phyloP scores from a whole-genome alignment of 441 rosid genomes.

The Isatis lusitanica region DNA sequence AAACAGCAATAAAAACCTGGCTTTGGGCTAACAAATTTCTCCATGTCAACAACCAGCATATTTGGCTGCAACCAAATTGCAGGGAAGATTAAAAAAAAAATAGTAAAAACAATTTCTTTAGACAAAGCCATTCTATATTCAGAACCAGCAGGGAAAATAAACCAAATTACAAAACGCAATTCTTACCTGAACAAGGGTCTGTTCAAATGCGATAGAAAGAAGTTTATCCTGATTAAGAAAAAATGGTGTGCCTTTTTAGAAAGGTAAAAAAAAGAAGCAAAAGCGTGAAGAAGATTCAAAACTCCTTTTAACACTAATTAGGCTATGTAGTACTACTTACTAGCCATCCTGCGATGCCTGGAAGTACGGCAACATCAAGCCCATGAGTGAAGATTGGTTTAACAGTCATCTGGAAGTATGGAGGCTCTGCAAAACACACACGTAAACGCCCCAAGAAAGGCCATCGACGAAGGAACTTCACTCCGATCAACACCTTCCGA shows the following conservation, averaged over 20 bases:
- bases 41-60: constrained; percentile 87
- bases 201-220: constrained; percentile 77
- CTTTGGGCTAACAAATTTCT: constrained; percentile 63
- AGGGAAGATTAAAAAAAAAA: background rate
- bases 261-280: background rate
- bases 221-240: constrained; percentile 69
- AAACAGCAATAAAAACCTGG: constrained; percentile 36
- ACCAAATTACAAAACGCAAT: background rate
- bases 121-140: background rate
- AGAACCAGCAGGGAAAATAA: background rate
- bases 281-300: background rate
- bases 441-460: constrained; percentile 88
- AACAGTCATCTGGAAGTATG: constrained; percentile 84
- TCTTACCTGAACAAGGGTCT: constrained; percentile 83
- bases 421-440: constrained; percentile 92
- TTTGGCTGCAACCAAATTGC: constrained; percentile 62
- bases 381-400: constrained; percentile 79
- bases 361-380: constrained; percentile 80
- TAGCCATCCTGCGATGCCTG: constrained; percentile 95
- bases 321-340: constrained; percentile 53
- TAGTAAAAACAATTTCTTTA: background rate
- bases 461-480: constrained; percentile 75
- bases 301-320: background rate
- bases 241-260: constrained; percentile 13
- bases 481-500: constrained; percentile 72